Percentiles rank a stretch among this genome's conserved stretches.
phyloP scores from a whole-genome alignment of 2,329 filamentous ascomycete genomes.

The Sporothrix schenckii region DNA sequence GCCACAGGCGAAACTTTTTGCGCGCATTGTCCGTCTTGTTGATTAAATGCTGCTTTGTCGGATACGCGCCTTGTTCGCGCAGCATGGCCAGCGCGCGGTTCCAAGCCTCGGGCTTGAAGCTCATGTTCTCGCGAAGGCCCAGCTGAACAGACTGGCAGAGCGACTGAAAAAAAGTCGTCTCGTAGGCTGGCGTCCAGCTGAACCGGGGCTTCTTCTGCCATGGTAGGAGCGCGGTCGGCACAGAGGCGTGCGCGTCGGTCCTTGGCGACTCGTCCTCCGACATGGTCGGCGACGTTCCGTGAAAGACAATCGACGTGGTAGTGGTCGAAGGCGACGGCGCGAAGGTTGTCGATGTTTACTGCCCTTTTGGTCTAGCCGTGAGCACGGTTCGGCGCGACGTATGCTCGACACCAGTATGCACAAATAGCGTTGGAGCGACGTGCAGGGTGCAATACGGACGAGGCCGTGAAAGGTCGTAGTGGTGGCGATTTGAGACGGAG shows the following conservation, averaged over 20 bases:
- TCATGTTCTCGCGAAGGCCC: conserved; percentile 54
- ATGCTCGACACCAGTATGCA: conserved; percentile 11
- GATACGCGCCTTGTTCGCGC: conserved; percentile 59
- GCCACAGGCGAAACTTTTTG: conserved; percentile 65
- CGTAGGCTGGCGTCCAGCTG: conserved; percentile 62
- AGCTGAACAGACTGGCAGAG: conserved; percentile 62
- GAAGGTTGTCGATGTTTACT: neutral
- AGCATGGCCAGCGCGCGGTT: conserved; percentile 59
- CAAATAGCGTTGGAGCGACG: conserved; percentile 10
- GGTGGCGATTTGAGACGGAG: conserved; percentile 23
- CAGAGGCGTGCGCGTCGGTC: conserved; percentile 33
- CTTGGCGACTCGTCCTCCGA: conserved; percentile 42
- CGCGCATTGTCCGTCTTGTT: conserved; percentile 67
- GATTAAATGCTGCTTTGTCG: conserved; percentile 64
- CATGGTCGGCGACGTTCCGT: conserved; percentile 37
- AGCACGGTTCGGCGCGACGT: conserved; percentile 5
- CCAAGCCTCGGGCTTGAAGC: conserved; percentile 65
- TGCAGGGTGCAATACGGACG: conserved; percentile 4
- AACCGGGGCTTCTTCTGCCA: conserved; percentile 53
- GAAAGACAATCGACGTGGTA: neutral
- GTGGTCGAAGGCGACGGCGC: neutral
- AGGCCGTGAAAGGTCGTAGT: conserved; percentile 18
- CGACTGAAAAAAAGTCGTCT: conserved; percentile 63
- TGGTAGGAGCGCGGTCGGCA: conserved; percentile 31
- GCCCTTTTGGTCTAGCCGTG: neutral